These are phyloP conservation scores for Mortierella sp. DNA, from an alignment of 371 early-diverging fungal genomes.

Conservation along the genomic window DNA sequence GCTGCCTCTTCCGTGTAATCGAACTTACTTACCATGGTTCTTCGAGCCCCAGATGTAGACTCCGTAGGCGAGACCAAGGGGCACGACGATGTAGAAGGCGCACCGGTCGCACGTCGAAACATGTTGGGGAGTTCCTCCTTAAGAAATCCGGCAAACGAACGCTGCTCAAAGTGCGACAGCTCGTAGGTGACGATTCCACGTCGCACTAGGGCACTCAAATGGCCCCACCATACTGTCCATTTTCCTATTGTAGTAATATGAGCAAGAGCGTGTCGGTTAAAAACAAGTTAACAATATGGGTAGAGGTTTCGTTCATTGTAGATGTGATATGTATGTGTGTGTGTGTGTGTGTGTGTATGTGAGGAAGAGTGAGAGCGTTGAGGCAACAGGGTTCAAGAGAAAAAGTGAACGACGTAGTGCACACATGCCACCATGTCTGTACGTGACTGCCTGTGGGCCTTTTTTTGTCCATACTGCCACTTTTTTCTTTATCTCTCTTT, in stretches of 20 bases:
- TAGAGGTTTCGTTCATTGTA: not conserved
- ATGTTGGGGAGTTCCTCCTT: constrained; percentile 83
- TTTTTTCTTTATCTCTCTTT: not conserved
- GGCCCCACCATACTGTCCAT: constrained; percentile 77
- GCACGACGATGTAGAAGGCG: constrained; percentile 78
- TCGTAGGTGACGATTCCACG: constrained; percentile 80
- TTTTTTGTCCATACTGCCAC: not conserved
- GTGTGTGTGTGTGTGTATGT: not conserved
- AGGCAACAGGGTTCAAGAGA: no score
- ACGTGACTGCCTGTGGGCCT: not conserved
- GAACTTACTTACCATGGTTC: constrained; percentile 64
- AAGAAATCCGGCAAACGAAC: constrained; percentile 79
- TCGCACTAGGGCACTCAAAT: constrained; percentile 79
- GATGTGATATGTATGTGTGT: not conserved
- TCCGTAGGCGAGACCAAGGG: constrained; percentile 72
- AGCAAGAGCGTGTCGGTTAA: not conserved
- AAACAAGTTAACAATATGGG: no score
- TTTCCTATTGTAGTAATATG: constrained; percentile 44
- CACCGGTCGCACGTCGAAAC: constrained; percentile 72
- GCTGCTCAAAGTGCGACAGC: constrained; percentile 84
- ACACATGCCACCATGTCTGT: not conserved
- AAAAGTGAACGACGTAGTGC: not conserved
- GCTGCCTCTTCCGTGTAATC: not conserved
- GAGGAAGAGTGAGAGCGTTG: not conserved
- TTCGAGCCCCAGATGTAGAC: constrained; percentile 72